A percentile compares a stretch with the other conserved stretches of the same genome.
Conservation (phyloP, 768 basidiomycete genomes). For the Albatrellus ellisii region DNA sequence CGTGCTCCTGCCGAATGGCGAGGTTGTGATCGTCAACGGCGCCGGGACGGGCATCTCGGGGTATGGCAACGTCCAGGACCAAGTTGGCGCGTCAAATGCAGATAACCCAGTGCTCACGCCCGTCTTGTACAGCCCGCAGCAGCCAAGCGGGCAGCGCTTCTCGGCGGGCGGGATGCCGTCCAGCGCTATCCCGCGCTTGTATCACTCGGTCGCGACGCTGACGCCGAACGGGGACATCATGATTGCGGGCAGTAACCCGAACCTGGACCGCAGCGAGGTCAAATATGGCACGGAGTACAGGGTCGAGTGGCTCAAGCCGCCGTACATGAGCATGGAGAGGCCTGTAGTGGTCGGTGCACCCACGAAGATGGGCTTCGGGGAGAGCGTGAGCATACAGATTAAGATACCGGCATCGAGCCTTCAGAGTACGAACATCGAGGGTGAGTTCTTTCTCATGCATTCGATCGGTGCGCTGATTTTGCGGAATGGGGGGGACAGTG, state of each 20-base stretch:
- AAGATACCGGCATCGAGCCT: constrained; percentile 23
- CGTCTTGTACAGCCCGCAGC: constrained; percentile 53
- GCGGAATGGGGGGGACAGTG: constrained; percentile 26
- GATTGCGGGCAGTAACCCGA: constrained; percentile 79
- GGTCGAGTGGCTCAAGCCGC: constrained; percentile 76
- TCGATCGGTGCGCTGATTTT: background rate
- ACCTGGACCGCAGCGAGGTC: constrained; percentile 60
- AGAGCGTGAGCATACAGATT: constrained; percentile 34
- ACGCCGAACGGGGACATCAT: constrained; percentile 60
- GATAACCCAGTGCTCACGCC: constrained; percentile 58
- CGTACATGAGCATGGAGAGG: constrained; percentile 55
- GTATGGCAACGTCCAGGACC: constrained; percentile 59
- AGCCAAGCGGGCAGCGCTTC: constrained; percentile 44
- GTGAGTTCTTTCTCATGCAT: constrained; percentile 20
- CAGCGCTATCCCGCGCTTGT: constrained; percentile 60
- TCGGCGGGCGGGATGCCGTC: constrained; percentile 41
- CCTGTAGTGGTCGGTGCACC: constrained; percentile 29
- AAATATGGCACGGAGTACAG: constrained; percentile 79
- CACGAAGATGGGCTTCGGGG: constrained; percentile 29
- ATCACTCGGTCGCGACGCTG: constrained; percentile 75
- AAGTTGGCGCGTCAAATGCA: constrained; percentile 68
- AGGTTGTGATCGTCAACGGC: constrained; percentile 66
- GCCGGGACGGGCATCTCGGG: constrained; percentile 63
- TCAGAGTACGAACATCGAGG: constrained; percentile 31
- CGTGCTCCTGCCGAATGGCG: constrained; percentile 69